phyloP scores from a whole-genome alignment of 371 early-diverging fungal genomes.

The Umbelopsis sp. region DNA sequence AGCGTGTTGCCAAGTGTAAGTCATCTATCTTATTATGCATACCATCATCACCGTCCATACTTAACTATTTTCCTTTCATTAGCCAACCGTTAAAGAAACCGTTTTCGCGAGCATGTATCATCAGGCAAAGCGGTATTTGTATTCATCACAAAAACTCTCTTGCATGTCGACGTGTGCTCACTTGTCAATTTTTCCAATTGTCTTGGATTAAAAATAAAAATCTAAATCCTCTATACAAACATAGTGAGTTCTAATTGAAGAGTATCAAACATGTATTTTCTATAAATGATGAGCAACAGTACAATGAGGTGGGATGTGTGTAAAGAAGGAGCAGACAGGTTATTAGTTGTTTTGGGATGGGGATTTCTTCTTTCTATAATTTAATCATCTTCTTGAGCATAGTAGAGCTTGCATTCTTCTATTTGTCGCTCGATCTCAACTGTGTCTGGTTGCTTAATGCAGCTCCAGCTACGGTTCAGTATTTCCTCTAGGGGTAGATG shows the following conservation, averaged over 20 bases:
- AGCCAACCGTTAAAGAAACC: constrained; percentile 36
- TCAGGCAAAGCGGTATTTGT: not conserved
- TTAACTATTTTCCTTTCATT: not conserved
- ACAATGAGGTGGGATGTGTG: not conserved
- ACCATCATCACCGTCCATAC: not conserved
- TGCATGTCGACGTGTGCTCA: constrained; percentile 4
- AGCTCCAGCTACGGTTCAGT: constrained; percentile 43
- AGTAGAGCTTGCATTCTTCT: constrained; percentile 49
- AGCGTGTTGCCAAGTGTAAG: constrained; percentile 55
- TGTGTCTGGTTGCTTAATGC: constrained; percentile 49
- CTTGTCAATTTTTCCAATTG: constrained; percentile 13
- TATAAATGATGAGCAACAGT: not conserved
- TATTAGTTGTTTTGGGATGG: too few species aligned
- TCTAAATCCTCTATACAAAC: constrained; percentile 8
- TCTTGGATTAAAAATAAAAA: constrained; percentile 14
- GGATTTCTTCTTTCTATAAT: not conserved
- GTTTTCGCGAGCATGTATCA: constrained; percentile 18
- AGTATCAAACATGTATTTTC: not conserved
- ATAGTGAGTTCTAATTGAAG: not conserved
- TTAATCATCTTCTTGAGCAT: constrained; percentile 54
- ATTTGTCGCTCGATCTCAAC: constrained; percentile 49
- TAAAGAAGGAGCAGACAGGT: not conserved
- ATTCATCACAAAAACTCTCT: not conserved
- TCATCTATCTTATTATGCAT: not conserved
- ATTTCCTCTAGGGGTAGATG: constrained; percentile 51